Conservation (phyloP, 2,329 filamentous ascomycete genomes). For the Fusarium albosuccineum region DNA sequence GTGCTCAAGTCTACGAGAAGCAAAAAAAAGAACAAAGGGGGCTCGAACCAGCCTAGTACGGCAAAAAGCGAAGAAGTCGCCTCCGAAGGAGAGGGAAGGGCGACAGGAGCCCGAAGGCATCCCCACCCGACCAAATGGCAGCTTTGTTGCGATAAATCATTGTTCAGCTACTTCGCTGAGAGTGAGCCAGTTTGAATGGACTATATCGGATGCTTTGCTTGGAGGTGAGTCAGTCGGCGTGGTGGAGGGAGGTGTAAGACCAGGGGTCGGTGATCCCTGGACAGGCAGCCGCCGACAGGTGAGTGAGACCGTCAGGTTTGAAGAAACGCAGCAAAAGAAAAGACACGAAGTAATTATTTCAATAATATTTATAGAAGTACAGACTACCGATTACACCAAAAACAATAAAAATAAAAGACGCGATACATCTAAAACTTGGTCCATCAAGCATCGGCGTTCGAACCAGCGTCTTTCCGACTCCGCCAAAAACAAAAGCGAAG, state of each 20-base stretch:
- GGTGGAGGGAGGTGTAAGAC: background rate
- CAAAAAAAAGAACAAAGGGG: background rate
- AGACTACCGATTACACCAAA: too few relatives aligned
- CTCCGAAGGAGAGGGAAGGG: background rate
- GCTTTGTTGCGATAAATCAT: background rate
- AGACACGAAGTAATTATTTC: background rate
- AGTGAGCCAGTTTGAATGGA: background rate
- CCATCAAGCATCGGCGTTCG: background rate
- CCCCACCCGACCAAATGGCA: constrained; percentile 8
- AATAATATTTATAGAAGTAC: background rate
- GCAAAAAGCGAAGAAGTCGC: constrained; percentile 29
- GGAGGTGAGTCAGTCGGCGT: background rate
- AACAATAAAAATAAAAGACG: background rate
- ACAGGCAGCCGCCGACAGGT: too few relatives aligned
- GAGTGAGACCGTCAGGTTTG: too few relatives aligned
- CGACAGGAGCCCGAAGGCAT: too few relatives aligned
- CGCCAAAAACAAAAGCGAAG: constrained; percentile 17
- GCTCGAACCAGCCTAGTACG: background rate
- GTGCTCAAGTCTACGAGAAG: too few relatives aligned
- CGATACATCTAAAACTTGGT: background rate
- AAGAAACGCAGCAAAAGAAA: background rate
- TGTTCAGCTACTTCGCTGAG: constrained; percentile 14
- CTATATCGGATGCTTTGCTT: background rate
- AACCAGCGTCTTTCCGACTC: background rate
- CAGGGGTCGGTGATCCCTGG: background rate